A percentile compares a stretch with the other conserved stretches of the same genome.
phyloP scores from a whole-genome alignment of 139 green algal species.

The Tetratostichococcus sp. region DNA sequence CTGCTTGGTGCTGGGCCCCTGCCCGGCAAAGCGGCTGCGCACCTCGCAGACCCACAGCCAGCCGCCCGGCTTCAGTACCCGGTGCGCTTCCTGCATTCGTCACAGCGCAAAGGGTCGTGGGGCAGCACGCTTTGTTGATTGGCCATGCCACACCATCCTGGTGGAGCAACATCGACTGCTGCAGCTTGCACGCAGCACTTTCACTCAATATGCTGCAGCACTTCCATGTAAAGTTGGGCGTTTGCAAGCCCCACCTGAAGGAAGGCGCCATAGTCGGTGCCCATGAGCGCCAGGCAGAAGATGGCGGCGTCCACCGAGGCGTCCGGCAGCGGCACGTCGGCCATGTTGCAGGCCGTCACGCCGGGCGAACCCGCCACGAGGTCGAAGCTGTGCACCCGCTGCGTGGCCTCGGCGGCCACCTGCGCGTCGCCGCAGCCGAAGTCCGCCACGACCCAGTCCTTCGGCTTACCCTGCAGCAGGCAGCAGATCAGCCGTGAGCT shows the following conservation, averaged over 20 bases:
- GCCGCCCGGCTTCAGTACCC: constrained; percentile 70
- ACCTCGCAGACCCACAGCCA: constrained; percentile 94
- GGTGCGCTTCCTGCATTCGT: constrained; percentile 58
- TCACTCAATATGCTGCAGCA: too few relatives aligned
- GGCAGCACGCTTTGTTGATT: too few relatives aligned
- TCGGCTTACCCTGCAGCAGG: constrained; percentile 14
- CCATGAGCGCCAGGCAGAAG: constrained; percentile 96
- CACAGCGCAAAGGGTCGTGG: neutral
- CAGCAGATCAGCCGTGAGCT: neutral
- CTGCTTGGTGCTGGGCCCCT: neutral
- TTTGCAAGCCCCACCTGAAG: neutral
- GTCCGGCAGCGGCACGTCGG: constrained; percentile 35
- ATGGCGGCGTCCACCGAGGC: constrained; percentile 76
- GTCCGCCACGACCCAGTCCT: constrained; percentile 69
- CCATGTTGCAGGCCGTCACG: constrained; percentile 94
- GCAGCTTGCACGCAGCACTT: too few relatives aligned
- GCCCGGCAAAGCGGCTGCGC: constrained; percentile 53
- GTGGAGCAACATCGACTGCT: too few relatives aligned
- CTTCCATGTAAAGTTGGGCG: too few relatives aligned
- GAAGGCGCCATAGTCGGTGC: constrained; percentile 76
- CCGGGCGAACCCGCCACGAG: constrained; percentile 68
- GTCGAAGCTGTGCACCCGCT: constrained; percentile 85
- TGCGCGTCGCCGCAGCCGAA: constrained; percentile 93
- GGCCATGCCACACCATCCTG: too few relatives aligned
- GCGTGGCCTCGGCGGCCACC: constrained; percentile 53